Conservation (phyloP, 371 early-diverging fungal species). For the Zancudomyces culisetae region DNA sequence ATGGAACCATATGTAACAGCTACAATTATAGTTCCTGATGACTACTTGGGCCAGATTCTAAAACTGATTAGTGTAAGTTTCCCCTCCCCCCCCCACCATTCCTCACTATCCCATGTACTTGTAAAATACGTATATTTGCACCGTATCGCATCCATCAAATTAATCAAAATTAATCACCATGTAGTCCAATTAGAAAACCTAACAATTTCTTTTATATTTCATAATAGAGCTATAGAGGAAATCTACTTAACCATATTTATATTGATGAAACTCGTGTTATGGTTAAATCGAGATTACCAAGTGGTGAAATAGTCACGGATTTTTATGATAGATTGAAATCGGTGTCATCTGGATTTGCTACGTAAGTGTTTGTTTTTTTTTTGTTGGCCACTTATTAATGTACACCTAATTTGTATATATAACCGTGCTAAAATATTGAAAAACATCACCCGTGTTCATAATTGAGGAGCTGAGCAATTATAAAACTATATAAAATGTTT, state of each 20-base stretch:
- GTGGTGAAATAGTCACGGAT: conserved; percentile 82
- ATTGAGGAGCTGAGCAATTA: no score
- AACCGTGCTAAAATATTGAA: no score
- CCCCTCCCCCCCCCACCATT: not conserved
- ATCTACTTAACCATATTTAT: conserved; percentile 63
- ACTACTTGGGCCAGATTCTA: conserved; percentile 77
- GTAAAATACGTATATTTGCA: not conserved
- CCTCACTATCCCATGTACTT: not conserved
- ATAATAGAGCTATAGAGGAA: conserved; percentile 39
- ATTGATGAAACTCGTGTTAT: conserved; percentile 74
- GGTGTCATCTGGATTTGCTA: conserved; percentile 76
- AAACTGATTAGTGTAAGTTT: conserved; percentile 47
- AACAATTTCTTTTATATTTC: not conserved
- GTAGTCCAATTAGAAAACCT: no score
- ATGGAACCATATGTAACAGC: conserved; percentile 85
- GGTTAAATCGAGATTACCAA: conserved; percentile 68
- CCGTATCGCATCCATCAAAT: conserved; percentile 14
- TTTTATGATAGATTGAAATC: conserved; percentile 89
- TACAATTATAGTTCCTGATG: conserved; percentile 79
- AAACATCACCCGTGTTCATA: no score
- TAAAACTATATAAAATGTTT: not conserved
- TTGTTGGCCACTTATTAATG: no score
- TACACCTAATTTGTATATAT: conserved; percentile 4
- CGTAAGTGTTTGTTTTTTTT: not conserved
- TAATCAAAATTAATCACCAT: no score